Conservation (phyloP, 2,329 filamentous ascomycete species). For the Microcyclospora tardicrescens region DNA sequence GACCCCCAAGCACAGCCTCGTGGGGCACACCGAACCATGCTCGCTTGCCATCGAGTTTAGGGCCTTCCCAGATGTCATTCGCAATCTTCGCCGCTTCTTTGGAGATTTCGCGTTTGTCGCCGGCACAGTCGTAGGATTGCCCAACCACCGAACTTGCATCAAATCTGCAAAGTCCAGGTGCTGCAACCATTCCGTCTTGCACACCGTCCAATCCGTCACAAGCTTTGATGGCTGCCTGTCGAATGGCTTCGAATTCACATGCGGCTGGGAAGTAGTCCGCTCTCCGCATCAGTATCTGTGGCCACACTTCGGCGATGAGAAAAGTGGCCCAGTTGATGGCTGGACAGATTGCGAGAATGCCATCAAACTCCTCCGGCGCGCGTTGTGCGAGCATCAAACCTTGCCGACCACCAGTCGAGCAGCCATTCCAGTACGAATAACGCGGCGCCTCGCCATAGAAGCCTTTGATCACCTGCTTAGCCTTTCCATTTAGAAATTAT, state of each 20-base stretch:
- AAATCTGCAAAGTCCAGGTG: slow-evolving; percentile 18
- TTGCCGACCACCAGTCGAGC: slow-evolving; percentile 27
- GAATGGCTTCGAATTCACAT: slow-evolving; percentile 27
- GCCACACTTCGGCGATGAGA: slow-evolving; percentile 17
- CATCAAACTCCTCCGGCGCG: slow-evolving; percentile 27
- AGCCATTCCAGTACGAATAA: slow-evolving; percentile 28
- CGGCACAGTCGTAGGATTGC: slow-evolving; percentile 14
- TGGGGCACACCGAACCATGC: slow-evolving; percentile 24
- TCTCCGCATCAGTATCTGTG: slow-evolving; percentile 20
- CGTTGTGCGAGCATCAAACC: slow-evolving; percentile 26
- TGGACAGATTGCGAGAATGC: slow-evolving; percentile 28
- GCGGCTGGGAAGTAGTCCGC: slow-evolving; percentile 15
- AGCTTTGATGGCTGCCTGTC: slow-evolving; percentile 20
- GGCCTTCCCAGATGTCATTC: slow-evolving; percentile 22
- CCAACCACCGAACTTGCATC: slow-evolving; percentile 20
- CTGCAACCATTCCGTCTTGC: slow-evolving; percentile 23
- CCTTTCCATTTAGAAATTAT: slow-evolving; percentile 1
- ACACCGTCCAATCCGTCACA: slow-evolving; percentile 28
- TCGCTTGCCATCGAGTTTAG: slow-evolving; percentile 8
- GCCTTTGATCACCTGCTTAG: slow-evolving; percentile 15
- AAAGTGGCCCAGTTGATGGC: slow-evolving; percentile 27
- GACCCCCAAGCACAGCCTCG: slow-evolving; percentile 7
- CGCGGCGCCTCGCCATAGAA: slow-evolving; percentile 22
- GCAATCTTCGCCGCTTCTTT: slow-evolving; percentile 19
- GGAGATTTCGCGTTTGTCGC: slow-evolving; percentile 14